Evolutionary conservation across 2,329 filamentous ascomycete genomes (phyloP), one percentile per base, ranked within the genome.

Genomic region (Talaromyces sp.): DNA sequence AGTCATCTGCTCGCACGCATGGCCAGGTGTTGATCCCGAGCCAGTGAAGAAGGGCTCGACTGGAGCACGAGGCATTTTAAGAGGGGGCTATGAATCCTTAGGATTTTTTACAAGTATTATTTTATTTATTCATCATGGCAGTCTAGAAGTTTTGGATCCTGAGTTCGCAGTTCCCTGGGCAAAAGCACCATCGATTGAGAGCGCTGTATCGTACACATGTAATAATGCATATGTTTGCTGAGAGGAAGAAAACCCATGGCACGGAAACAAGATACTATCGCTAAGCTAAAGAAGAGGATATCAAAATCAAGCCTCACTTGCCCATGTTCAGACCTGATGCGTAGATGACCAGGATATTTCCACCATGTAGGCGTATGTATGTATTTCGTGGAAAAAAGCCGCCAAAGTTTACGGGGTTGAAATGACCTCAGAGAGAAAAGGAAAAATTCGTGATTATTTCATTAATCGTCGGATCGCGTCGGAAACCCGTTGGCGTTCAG

Each of bases 401-500:
- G n/a, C 44, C n/a, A 47, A 22, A 25, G 44, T 25, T 17, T 22
- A 25, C 4, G 19, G 3, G 3, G n/a, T 25, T 47, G n/a, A 9
- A 22, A 44, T n/a, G 19, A 44, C n/a, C 33, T n/a, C 19, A 25
- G 25, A 25, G 22, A 11, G 44, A 25, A 39, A 33, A 33, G 8
- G 6, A 25, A 25, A 25, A 47, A 25, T 4, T 47, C 44, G 22
- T 19, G 22, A 25, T 47, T 2, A 39, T 4, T 25, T 47, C 49
- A 44, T 47, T 57, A 54, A 10, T 58, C 55, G 6, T 58, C 44
- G n/a, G 59, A 42, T 30, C 57, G 51, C 44, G 36, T 49, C 25
- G 59, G 8, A n/a, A 32, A 49, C 30, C 61, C 62, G 57, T 64
- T 60, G 44, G 27, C 10, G 17, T 53, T 39, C 9, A 17, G 25